phyloP scores from a whole-genome alignment of 1,284 basidiomycete species.

The Boletus mariae region DNA sequence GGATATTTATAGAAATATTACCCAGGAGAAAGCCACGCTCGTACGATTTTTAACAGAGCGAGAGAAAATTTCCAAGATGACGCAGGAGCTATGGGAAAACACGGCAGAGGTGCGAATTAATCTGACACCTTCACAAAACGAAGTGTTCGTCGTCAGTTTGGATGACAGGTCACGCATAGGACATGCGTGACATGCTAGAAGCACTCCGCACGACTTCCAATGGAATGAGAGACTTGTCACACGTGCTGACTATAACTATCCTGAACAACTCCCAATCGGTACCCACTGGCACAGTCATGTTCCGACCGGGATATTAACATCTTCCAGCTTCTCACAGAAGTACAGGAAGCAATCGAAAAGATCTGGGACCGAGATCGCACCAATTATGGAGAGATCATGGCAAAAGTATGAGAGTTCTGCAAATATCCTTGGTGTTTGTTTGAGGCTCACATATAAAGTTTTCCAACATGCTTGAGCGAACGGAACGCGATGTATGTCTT shows the following conservation, averaged over 20 bases:
- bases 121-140: background rate
- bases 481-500: conserved; percentile 24
- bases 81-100: conserved; percentile 26
- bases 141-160: background rate
- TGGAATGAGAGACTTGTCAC: conserved; percentile 20
- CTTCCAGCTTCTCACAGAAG: conserved; percentile 24
- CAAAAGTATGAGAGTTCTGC: conserved; percentile 22
- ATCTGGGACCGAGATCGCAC: conserved; percentile 21
- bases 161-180: conserved; percentile 20
- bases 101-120: conserved; percentile 30
- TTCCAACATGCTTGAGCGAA: conserved; percentile 21
- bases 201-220: conserved; percentile 23
- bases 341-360: conserved; percentile 17
- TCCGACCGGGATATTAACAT: conserved; percentile 7
- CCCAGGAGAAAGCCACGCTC: conserved; percentile 52
- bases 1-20: conserved; percentile 64
- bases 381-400: conserved; percentile 20
- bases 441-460: conserved; percentile 23
- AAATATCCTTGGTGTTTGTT: background rate
- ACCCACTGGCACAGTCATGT: conserved; percentile 1
- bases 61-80: conserved; percentile 37
- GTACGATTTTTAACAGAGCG: conserved; percentile 45
- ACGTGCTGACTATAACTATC: conserved; percentile 15
- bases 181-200: conserved; percentile 27
- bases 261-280: conserved; percentile 21